Evolutionary conservation across 176 grass and related monocot genomes (phyloP).

Genomic region (Musa troglodytarum): DNA sequence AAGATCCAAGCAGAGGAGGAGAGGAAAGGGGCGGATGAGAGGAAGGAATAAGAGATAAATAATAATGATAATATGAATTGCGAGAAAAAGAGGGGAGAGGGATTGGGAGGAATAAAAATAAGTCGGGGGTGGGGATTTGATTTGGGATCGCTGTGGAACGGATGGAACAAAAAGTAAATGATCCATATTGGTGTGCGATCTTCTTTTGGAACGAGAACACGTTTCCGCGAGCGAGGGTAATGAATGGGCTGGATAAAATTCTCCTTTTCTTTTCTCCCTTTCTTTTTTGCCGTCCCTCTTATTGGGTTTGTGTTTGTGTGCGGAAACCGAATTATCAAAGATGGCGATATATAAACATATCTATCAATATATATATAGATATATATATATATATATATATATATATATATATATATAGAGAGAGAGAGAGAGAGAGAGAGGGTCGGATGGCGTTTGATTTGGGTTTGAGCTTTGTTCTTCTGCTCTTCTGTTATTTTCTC

Average conservation of each 20-base stretch:
- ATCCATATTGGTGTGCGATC: not conserved
- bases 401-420: no score
- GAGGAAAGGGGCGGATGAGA: not conserved
- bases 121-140: not conserved
- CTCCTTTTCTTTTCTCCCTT: not conserved
- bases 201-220: slow-evolving; percentile 7
- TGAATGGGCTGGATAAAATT: not conserved
- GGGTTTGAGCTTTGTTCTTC: no score
- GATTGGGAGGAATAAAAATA: not conserved
- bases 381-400: no score
- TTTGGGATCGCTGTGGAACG: not conserved
- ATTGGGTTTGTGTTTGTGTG: not conserved
- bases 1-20: not conserved
- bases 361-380: no score
- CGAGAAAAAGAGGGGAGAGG: not conserved
- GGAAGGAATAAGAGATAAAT: not conserved
- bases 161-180: not conserved
- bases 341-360: no score
- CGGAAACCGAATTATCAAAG: no score
- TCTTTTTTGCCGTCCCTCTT: not conserved
- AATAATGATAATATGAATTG: not conserved
- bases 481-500: no score
- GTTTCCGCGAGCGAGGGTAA: not conserved
- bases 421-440: no score
- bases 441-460: no score